Conservation (phyloP, 257 asterid species). For the Craterostigma plantagineum region DNA sequence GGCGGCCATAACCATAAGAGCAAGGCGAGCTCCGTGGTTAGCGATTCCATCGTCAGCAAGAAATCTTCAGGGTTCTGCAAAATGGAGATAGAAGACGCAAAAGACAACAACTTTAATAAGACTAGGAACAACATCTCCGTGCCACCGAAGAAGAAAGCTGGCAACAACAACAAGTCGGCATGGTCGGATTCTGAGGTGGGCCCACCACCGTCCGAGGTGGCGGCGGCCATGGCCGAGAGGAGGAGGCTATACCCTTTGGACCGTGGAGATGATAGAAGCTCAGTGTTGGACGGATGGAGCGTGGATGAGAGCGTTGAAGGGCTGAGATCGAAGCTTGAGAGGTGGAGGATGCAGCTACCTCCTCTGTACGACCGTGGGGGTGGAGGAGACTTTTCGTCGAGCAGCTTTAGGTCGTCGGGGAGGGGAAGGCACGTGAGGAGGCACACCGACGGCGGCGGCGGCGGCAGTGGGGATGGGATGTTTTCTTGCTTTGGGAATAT, state of each 20-base stretch:
- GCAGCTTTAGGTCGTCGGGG: conserved; percentile 37
- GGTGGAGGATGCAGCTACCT: conserved; percentile 80
- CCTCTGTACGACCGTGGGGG: conserved; percentile 46
- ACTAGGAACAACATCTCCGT: too few species aligned
- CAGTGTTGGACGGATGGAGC: conserved; percentile 85
- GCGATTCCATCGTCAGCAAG: conserved; percentile 44
- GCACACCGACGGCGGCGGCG: conserved; percentile 9
- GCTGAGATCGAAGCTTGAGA: conserved; percentile 64
- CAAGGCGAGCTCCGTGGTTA: conserved; percentile 34
- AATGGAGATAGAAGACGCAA: conserved; percentile 2
- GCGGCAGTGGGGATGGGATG: conserved; percentile 19
- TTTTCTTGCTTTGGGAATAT: conserved; percentile 73
- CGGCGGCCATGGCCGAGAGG: conserved; percentile 30
- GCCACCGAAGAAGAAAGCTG: too few species aligned
- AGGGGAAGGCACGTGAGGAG: conserved; percentile 12
- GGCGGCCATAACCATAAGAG: conserved; percentile 12
- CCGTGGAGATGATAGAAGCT: conserved; percentile 43
- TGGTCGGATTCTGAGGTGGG: conserved; percentile 77
- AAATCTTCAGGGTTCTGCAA: conserved; percentile 15
- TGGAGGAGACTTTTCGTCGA: conserved; percentile 16
- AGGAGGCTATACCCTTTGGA: conserved; percentile 33
- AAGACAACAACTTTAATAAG: conserved; percentile 5
- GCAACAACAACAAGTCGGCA: conserved; percentile 15
- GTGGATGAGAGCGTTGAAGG: conserved; percentile 78
- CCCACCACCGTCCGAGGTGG: conserved; percentile 85